phyloP scores from a whole-genome alignment of 768 basidiomycete species.

The Dioszegia crocea region DNA sequence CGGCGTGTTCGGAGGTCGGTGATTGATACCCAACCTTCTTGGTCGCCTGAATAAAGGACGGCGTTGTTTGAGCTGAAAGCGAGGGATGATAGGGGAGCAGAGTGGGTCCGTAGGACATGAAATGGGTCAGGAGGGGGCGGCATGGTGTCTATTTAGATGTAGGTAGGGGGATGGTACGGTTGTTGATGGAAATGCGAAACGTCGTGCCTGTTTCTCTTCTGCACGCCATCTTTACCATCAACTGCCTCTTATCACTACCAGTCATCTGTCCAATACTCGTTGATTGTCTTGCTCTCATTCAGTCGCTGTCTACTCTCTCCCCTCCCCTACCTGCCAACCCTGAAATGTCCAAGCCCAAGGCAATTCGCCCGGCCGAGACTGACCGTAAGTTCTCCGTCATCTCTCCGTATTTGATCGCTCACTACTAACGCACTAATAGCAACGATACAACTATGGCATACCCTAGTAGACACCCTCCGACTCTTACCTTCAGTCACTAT shows the following conservation, averaged over 20 bases:
- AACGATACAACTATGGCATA: conserved; percentile 34
- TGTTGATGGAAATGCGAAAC: no score
- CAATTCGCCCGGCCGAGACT: conserved; percentile 1
- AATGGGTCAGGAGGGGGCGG: conserved; percentile 54
- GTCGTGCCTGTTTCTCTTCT: no score
- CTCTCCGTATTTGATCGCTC: not conserved
- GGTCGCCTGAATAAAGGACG: conserved; percentile 80
- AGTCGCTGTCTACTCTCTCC: no score
- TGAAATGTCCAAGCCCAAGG: conserved; percentile 2
- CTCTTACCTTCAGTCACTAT: conserved; percentile 23
- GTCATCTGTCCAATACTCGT: no score
- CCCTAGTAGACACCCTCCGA: conserved; percentile 36
- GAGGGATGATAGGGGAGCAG: conserved; percentile 60
- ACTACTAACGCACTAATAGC: conserved; percentile 18
- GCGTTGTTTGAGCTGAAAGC: conserved; percentile 68
- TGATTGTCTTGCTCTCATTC: no score
- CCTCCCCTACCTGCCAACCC: no score
- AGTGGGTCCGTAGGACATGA: conserved; percentile 72
- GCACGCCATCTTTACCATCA: no score
- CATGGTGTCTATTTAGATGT: no score
- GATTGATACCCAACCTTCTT: conserved; percentile 68
- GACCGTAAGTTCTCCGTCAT: not conserved
- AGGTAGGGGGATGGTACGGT: no score
- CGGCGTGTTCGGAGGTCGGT: conserved; percentile 73
- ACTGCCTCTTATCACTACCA: no score